A percentile compares a stretch with the other conserved stretches of the same genome.
Conservation (phyloP, 208 protist species). For the Leishmania martiniquensis region DNA sequence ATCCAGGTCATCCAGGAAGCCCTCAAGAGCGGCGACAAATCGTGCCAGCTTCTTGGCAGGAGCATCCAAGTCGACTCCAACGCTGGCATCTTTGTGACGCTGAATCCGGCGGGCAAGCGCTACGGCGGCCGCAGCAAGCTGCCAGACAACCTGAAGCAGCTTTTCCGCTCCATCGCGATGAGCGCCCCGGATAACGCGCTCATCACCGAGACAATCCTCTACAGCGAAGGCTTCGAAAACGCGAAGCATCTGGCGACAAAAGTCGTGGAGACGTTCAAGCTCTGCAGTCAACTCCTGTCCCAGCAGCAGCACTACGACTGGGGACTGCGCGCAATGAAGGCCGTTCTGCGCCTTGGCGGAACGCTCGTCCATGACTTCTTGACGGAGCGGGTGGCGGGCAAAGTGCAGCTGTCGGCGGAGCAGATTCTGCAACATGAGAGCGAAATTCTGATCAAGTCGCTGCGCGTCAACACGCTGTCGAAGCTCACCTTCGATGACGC, state of each 20-base stretch:
- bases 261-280: constrained; percentile 95
- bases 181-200: constrained; percentile 97
- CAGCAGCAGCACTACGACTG: constrained; percentile 99
- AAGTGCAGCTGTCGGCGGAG: constrained; percentile 52
- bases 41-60: constrained; percentile 92
- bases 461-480: constrained; percentile 98
- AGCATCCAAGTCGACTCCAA: constrained; percentile 95
- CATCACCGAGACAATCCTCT: constrained; percentile 98
- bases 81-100: constrained; percentile 98
- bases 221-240: constrained; percentile 97
- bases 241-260: constrained; percentile 94
- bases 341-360: constrained; percentile 93
- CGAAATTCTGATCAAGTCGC: constrained; percentile 96
- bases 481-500: constrained; percentile 98
- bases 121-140: constrained; percentile 98
- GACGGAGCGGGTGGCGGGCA: constrained; percentile 79
- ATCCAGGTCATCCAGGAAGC: constrained; percentile 99
- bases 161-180: constrained; percentile 99
- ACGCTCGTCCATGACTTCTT: constrained; percentile 90
- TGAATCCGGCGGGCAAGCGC: constrained; percentile 98
- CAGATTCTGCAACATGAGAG: constrained; percentile 89
- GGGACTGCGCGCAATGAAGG: constrained; percentile 98
- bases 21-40: constrained; percentile 90
- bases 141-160: constrained; percentile 98
- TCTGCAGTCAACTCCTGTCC: constrained; percentile 95